Evolutionary conservation across 176 grass and related monocot genomes (phyloP).

Genomic region (Canna indica): DNA sequence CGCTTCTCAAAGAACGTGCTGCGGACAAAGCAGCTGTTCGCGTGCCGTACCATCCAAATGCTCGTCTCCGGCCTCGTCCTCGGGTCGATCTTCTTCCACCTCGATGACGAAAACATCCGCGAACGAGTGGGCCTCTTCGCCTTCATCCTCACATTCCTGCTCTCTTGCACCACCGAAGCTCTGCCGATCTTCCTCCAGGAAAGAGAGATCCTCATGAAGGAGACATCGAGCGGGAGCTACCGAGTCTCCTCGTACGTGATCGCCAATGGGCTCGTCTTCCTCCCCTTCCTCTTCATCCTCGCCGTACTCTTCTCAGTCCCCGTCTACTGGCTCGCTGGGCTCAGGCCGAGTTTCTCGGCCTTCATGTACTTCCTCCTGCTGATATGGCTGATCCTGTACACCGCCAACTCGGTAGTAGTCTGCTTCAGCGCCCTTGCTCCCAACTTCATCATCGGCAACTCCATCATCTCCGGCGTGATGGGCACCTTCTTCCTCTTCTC

Average conservation of each 20-base stretch:
- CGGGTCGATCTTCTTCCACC: constrained; percentile 65
- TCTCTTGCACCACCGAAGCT: constrained; percentile 48
- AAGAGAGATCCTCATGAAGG: constrained; percentile 69
- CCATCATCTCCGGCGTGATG: constrained; percentile 56
- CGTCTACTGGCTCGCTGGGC: constrained; percentile 57
- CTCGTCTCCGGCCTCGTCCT: constrained; percentile 40
- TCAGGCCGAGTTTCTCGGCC: constrained; percentile 26
- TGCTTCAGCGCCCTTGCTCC: constrained; percentile 59
- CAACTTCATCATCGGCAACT: constrained; percentile 68
- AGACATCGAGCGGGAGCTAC: constrained; percentile 57
- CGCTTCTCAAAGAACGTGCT: constrained; percentile 63
- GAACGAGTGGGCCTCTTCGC: constrained; percentile 59
- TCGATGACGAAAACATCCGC: constrained; percentile 43
- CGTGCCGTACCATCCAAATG: constrained; percentile 53
- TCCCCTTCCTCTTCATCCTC: constrained; percentile 52
- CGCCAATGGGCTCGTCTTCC: constrained; percentile 53
- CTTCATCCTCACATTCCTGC: constrained; percentile 54
- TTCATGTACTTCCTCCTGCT: constrained; percentile 61
- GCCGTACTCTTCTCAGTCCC: constrained; percentile 54
- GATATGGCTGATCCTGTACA: constrained; percentile 71
- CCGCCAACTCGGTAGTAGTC: constrained; percentile 66
- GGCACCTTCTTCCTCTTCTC: constrained; percentile 77
- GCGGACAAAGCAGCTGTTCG: constrained; percentile 60
- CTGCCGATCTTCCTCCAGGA: constrained; percentile 59
- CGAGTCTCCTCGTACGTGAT: constrained; percentile 53